Base-by-base conservation (phyloP, 2,329 filamentous ascomycete species). In the Cucurbitaria berberidis region DNA sequence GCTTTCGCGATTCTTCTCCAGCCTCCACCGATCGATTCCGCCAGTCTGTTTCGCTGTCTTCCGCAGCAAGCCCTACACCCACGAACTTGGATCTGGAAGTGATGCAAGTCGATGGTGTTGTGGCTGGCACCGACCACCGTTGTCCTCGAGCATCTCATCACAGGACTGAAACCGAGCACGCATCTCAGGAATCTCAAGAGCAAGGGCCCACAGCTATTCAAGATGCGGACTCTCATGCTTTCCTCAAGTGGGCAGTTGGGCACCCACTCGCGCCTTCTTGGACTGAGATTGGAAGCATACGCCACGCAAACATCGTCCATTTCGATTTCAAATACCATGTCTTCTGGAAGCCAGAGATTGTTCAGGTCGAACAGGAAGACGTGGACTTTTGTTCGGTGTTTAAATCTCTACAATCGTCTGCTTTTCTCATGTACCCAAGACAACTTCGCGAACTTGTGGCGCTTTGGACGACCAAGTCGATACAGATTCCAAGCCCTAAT, bases 11-110 rank as follows among this genome's bases (percentile, higher is more conserved):
- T 10, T 11, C 46, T 9, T 46, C 51, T 19, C 42, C 45, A 22
- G 47, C 36, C 7, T 46, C 51, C 15, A 46, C 51, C n/a, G 42
- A 47, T 50, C 40, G 47, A 29, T 42, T 48, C 22, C 44, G 51
- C 22, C 42, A 42, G 2, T 53, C 45, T 1, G 5, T 45, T 18
- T 48, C 45, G 21, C 16, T 53, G 11, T 40, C 24, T 15, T 41
- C 34, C 19, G 35, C 24, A 18, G 11, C 34, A 35, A 45, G 16
- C 19, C 26, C 48, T 4, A 29, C 48, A 26, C 16, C 41, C 2
- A 41, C 18, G 8, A 36, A 7, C 2, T 34, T 38, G n/a, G 34
- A 41, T 29, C 18, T 38, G n/a, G n/a, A n/a, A n/a, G n/a, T n/a
- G n/a, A n/a, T n/a, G n/a, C n/a, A n/a, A n/a, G n/a, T n/a, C n/a